phyloP scores from a whole-genome alignment of 768 basidiomycete genomes.

The Suillus placidus region DNA sequence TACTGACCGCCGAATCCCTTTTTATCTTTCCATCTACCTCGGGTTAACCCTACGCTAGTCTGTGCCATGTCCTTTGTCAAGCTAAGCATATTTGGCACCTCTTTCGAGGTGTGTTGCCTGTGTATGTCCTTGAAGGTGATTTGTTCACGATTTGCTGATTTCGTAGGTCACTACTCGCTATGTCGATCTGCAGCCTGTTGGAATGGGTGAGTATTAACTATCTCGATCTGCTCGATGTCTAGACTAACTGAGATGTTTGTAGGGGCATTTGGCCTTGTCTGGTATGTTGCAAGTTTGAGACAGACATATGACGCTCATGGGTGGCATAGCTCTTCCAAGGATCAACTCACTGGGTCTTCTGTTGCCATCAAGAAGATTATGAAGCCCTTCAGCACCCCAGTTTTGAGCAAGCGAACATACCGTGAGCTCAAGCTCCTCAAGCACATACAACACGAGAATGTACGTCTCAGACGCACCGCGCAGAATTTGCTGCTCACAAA shows the following conservation, averaged over 20 bases:
- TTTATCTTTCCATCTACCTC: neutral
- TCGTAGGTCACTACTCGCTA: constrained; percentile 93
- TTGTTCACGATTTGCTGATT: constrained; percentile 21
- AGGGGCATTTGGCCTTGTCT: constrained; percentile 98
- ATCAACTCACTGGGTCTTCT: constrained; percentile 90
- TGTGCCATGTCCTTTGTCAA: constrained; percentile 88
- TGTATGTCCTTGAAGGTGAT: constrained; percentile 17
- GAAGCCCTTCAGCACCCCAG: constrained; percentile 99
- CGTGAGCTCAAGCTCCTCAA: constrained; percentile 97
- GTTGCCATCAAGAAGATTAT: constrained; percentile 99
- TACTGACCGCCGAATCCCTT: neutral
- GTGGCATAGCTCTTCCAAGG: constrained; percentile 78
- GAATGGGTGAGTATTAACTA: constrained; percentile 78
- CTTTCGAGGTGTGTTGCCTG: constrained; percentile 73
- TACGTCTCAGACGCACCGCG: constrained; percentile 39
- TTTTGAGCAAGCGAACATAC: constrained; percentile 97
- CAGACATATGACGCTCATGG: constrained; percentile 16
- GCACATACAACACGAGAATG: constrained; percentile 98
- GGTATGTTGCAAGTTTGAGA: constrained; percentile 51
- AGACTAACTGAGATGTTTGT: constrained; percentile 23
- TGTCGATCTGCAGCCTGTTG: constrained; percentile 98
- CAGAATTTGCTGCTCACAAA: constrained; percentile 2
- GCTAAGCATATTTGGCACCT: constrained; percentile 97
- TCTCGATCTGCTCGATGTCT: constrained; percentile 11
- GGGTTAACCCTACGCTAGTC: constrained; percentile 9